A percentile compares a stretch with the other conserved stretches of the same genome.
These are phyloP conservation scores for Gnomoniopsis smithogilvyi DNA, from an alignment of 2,329 filamentous ascomycete genomes.

Conservation along the genomic window DNA sequence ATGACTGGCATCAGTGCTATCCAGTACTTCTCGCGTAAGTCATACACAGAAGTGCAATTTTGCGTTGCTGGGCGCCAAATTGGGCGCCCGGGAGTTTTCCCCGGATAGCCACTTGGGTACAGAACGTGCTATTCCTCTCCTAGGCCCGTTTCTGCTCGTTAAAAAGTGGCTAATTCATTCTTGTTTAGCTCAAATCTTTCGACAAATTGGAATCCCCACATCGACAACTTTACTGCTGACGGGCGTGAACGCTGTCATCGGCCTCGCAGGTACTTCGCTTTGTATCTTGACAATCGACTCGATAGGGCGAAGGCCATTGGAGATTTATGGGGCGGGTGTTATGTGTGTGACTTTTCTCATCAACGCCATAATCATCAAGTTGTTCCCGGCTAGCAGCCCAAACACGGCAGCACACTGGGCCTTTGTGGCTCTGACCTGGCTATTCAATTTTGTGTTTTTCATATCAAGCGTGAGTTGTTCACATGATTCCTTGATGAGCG, in stretches of 20 bases:
- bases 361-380: background rate
- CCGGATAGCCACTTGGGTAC: too few relatives aligned
- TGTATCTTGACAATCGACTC: slow-evolving; percentile 1
- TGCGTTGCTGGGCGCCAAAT: too few relatives aligned
- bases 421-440: background rate
- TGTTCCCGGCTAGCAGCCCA: background rate
- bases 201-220: slow-evolving; percentile 4
- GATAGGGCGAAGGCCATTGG: slow-evolving; percentile 1
- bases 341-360: slow-evolving; percentile 8
- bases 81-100: too few relatives aligned
- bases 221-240: slow-evolving; percentile 1
- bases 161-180: too few relatives aligned
- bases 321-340: background rate
- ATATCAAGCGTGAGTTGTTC: background rate
- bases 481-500: background rate
- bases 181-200: background rate
- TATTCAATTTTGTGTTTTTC: slow-evolving; percentile 5
- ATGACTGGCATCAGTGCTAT: slow-evolving; percentile 10
- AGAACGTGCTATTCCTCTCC: too few relatives aligned
- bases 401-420: background rate
- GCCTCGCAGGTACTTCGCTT: background rate
- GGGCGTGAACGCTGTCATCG: slow-evolving; percentile 6
- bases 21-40: slow-evolving; percentile 3
- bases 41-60: too few relatives aligned
- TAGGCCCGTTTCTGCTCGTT: too few relatives aligned